Base-by-base conservation (phyloP, 805 yeast genomes). In the Dipodascus albidus region DNA sequence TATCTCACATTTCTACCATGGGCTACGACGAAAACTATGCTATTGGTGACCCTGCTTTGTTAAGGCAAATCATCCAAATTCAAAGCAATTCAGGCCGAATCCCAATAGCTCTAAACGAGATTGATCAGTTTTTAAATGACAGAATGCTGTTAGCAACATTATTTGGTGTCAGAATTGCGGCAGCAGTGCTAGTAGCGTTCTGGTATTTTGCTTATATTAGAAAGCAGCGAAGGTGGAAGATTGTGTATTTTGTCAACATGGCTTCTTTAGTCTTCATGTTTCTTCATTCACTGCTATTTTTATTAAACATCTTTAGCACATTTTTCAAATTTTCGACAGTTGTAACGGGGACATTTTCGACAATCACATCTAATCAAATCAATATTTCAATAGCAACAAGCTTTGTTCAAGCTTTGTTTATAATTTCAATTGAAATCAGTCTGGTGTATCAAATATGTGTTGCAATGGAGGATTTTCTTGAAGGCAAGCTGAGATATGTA, bases 241-340 rank as follows among this genome's bases (percentile, higher is more conserved):
- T 89, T 4, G 78, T 88, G 24, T 91, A 87, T 65, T 65, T 82
- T n/a, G 67, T 88, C 48, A 89, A 90, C 66, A 82, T 81, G 63
- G 51, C 73, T 1, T 78, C 85, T 33, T 70, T 91, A 52, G 50
- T 78, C 1, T 63, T 81, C 2, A 67, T 83, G 52, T 65, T 83
- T 2, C 54, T 88, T 15, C 83, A 85, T 52, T 78, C 89, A 0
- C 75, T 78, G 1, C 67, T 89, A 3, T 81, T 76, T 67, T 60
- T 85, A 24, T 74, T 69, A 11, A 80, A 82, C 58, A 63, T 82
- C 19, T 61, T 75, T 33, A 79, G 85, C 9, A 74, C 80, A 1
- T 78, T 76, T 58, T 70, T 75, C 24, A 69, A 81, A 0, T 52
- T 80, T 1, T 69, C 83, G 0, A 72, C 72, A 52, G 57, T 61